These are phyloP conservation scores for Tylopilus sp. DNA, from an alignment of 1,284 basidiomycete species.

Conservation along the genomic window DNA sequence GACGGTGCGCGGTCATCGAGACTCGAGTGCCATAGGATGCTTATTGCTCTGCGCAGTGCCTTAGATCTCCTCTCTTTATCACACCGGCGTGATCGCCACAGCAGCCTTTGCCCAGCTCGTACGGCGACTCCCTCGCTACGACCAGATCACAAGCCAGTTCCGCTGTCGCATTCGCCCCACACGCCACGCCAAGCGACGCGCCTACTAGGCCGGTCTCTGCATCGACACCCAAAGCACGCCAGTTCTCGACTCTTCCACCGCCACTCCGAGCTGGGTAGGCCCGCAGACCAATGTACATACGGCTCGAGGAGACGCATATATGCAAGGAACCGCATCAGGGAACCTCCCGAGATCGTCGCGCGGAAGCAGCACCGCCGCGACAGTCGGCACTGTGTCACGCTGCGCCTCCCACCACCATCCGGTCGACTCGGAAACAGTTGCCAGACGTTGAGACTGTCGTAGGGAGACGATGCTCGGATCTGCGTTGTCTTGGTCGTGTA, in stretches of 20 bases:
- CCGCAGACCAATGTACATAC: background rate
- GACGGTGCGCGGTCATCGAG: too few species aligned
- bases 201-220: conserved; percentile 38
- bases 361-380: conserved; percentile 1
- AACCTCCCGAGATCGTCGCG: conserved; percentile 5
- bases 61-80: background rate
- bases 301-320: conserved; percentile 6
- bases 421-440: conserved; percentile 22
- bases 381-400: conserved; percentile 4
- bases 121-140: conserved; percentile 37
- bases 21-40: too few species aligned
- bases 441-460: conserved; percentile 24
- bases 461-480: conserved; percentile 8
- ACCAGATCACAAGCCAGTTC: conserved; percentile 34
- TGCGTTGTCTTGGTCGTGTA: conserved; percentile 15
- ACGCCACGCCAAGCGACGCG: conserved; percentile 43
- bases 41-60: too few species aligned
- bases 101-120: conserved; percentile 36
- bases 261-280: background rate
- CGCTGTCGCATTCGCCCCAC: conserved; percentile 35
- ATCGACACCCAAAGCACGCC: conserved; percentile 47
- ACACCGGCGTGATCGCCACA: conserved; percentile 2
- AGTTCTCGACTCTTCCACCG: conserved; percentile 34
- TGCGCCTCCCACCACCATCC: conserved; percentile 27
- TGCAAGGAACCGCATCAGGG: background rate